phyloP scores from a whole-genome alignment of 2,329 filamentous ascomycete species.

The Aureobasidium sp. region DNA sequence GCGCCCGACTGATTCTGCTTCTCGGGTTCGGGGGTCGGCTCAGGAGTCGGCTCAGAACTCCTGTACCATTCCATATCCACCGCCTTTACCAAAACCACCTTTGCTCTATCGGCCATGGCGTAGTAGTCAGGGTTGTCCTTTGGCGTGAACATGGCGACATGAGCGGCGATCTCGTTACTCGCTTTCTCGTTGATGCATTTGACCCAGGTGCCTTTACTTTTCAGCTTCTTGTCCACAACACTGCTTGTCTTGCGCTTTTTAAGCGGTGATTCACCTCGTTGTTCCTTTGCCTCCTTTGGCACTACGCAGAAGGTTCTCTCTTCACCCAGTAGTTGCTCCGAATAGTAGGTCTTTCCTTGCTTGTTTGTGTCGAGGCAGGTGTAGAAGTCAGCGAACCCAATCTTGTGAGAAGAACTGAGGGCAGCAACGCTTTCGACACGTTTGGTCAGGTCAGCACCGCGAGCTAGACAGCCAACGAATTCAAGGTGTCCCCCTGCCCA shows the following conservation, averaged over 20 bases:
- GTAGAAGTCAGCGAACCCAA: conserved; percentile 82
- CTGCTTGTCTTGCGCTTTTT: conserved; percentile 19
- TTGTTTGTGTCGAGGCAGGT: conserved; percentile 65
- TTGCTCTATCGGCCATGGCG: conserved; percentile 56
- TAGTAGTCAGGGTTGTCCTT: conserved; percentile 66
- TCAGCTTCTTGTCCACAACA: conserved; percentile 22
- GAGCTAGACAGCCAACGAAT: conserved; percentile 82
- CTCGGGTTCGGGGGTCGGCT: not conserved
- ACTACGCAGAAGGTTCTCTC: conserved; percentile 85
- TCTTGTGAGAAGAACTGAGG: conserved; percentile 53
- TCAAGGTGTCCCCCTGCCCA: conserved; percentile 90
- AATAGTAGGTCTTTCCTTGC: conserved; percentile 40
- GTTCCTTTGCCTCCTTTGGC: conserved; percentile 44
- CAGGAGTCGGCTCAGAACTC: conserved; percentile 11
- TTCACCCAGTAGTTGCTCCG: conserved; percentile 54
- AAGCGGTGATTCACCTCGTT: conserved; percentile 13
- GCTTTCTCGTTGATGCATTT: conserved; percentile 72
- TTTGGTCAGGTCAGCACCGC: conserved; percentile 70
- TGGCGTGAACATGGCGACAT: conserved; percentile 71
- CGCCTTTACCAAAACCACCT: conserved; percentile 58
- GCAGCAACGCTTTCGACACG: conserved; percentile 62
- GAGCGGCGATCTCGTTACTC: conserved; percentile 69
- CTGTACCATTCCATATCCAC: conserved; percentile 25
- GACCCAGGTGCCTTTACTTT: conserved; percentile 49
- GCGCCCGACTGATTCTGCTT: not conserved